These are phyloP conservation scores for Blastocrithidia nonstop DNA, from an alignment of 208 protist species.

Conservation along the genomic window DNA sequence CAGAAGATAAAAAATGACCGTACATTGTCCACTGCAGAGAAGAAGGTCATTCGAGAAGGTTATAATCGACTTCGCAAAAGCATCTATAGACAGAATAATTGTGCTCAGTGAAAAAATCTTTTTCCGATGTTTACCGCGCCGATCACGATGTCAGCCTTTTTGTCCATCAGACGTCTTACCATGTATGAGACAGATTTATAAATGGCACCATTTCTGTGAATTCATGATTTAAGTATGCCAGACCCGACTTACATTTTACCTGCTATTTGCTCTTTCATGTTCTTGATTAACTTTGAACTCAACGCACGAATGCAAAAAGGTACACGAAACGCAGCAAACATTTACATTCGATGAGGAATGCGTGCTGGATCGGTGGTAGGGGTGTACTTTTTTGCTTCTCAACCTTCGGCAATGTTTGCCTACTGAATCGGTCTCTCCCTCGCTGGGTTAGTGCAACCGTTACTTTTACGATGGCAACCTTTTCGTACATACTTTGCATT, in stretches of 20 bases:
- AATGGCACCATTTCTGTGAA: conserved; percentile 71
- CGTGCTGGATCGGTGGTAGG: conserved; percentile 38
- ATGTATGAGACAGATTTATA: conserved; percentile 77
- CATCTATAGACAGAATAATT: conserved; percentile 70
- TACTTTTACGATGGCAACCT: conserved; percentile 70
- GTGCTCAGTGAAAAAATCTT: conserved; percentile 73
- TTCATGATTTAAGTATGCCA: conserved; percentile 73
- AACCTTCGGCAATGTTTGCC: conserved; percentile 74
- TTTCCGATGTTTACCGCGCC: conserved; percentile 51
- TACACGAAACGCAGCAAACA: conserved; percentile 39
- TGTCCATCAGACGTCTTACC: conserved; percentile 65
- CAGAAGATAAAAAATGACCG: conserved; percentile 68
- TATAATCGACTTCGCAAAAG: conserved; percentile 77
- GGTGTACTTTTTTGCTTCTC: conserved; percentile 64
- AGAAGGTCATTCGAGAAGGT: conserved; percentile 71
- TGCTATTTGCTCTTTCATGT: conserved; percentile 64
- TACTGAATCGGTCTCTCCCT: conserved; percentile 83
- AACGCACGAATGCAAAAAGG: conserved; percentile 78
- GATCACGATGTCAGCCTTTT: conserved; percentile 68
- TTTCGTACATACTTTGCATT: conserved; percentile 75
- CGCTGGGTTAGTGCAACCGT: conserved; percentile 63
- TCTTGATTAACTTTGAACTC: conserved; percentile 80
- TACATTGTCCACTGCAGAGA: conserved; percentile 63
- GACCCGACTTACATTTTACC: conserved; percentile 72
- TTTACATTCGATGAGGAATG: conserved; percentile 72